Base-by-base conservation (phyloP, 1,139 yeast species). In the Suzukiozyma palmioleophila region DNA sequence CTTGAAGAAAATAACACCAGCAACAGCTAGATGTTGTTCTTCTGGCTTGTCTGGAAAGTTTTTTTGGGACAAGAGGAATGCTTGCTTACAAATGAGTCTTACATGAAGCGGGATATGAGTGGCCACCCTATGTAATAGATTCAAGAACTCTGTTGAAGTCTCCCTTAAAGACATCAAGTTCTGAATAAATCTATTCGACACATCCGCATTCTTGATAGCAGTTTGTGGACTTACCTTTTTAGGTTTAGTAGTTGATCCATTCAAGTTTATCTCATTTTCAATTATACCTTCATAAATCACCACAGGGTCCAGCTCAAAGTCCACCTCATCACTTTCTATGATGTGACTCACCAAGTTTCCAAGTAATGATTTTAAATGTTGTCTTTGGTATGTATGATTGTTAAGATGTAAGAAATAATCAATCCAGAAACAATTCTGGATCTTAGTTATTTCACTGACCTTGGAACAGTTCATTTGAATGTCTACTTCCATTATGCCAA, bases 261-360 rank as follows among this genome's bases (percentile, higher is more conserved):
- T 59, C 46, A 77, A 52, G 40, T 67, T 62, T 47, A 75, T 70
- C 40, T 79, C 85, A 36, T 61, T 66, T 21, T 70, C 70, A 12
- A 75, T 63, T 15, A 79, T 47, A 2, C 58, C 56, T 22, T 67
- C 62, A 55, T 82, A 81, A 28, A 84, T 79, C n/a, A 67, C 62
- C 7, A 77, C 59, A 2, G 98, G 97, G 54, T 90, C 87, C 43
- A 92, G 81, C 54, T 90, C 97, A 51, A 88, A 77, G 43, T 79
- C 79, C 9, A 77, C 53, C 33, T 76, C 80, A 21, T 79, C 82
- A 42, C 76, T 66, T 13, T 79, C 81, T 7, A 77, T 62, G n/a
- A 78, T 67, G 37, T 60, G 68, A 26, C 59, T 51, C 32, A 75
- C 61, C 39, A 73, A 49, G n/a, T 78, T 73, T 0, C 82, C 78